Evolutionary conservation across 2,329 filamentous ascomycete species (phyloP).

Genomic region (Alternaria alternata): DNA sequence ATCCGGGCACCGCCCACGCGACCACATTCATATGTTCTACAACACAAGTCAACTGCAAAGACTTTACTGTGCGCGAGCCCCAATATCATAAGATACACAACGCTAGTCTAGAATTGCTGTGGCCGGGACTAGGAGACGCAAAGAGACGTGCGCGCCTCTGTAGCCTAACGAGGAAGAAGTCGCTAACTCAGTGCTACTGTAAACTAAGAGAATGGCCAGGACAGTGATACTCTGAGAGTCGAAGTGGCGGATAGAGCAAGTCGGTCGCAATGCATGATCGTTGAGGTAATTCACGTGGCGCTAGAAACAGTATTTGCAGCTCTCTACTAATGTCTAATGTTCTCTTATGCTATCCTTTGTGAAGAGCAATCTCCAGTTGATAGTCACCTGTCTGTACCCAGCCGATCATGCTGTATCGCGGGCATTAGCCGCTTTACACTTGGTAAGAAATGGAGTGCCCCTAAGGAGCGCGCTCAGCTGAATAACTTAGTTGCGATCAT

Average conservation of each 20-base stretch:
- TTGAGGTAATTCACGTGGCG: neutral
- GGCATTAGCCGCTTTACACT: neutral
- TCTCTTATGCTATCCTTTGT: neutral
- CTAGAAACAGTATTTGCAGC: neutral
- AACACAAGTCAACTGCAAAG: slow-evolving; percentile 1
- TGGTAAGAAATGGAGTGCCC: neutral
- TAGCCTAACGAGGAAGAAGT: neutral
- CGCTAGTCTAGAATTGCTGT: neutral
- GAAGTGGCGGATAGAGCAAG: neutral
- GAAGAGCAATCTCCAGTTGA: neutral
- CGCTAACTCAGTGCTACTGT: neutral
- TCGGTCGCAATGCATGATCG: neutral
- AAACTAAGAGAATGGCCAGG: neutral
- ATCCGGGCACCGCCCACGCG: neutral
- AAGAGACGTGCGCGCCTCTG: neutral
- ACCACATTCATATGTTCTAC: neutral
- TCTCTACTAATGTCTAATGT: neutral
- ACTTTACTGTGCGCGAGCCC: neutral
- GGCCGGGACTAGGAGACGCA: neutral
- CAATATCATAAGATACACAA: neutral
- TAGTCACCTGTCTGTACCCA: neutral
- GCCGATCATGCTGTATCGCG: neutral
- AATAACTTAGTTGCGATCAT: neutral
- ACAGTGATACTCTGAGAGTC: neutral
- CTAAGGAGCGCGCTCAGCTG: neutral